A percentile compares a stretch with the other conserved stretches of the same genome.
phyloP scores from a whole-genome alignment of 208 protist species.

The Strigomonas oncopelti region DNA sequence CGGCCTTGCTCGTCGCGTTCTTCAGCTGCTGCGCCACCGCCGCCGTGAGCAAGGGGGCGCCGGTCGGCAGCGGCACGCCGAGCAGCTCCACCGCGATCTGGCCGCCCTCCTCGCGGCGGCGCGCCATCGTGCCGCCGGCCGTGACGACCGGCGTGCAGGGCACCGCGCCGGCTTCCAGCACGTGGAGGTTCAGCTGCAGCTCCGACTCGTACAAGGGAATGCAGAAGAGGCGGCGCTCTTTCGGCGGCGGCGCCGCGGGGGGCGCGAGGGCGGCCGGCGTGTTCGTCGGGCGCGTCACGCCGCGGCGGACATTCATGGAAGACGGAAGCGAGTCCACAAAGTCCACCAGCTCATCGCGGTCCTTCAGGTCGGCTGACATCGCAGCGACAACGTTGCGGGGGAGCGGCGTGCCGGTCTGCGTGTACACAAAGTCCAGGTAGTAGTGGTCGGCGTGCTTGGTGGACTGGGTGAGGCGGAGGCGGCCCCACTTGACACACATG shows the following conservation, averaged over 20 bases:
- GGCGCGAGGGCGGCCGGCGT: not conserved
- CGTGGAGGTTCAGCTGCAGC: slow-evolving; percentile 46
- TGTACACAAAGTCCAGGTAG: slow-evolving; percentile 69
- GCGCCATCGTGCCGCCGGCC: not conserved
- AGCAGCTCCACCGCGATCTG: slow-evolving; percentile 52
- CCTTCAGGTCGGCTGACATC: slow-evolving; percentile 16
- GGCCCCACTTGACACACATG: slow-evolving; percentile 19
- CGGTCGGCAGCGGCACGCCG: slow-evolving; percentile 26
- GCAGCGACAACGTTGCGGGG: slow-evolving; percentile 29
- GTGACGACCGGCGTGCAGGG: slow-evolving; percentile 3
- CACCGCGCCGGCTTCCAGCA: slow-evolving; percentile 56
- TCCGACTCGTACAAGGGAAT: slow-evolving; percentile 69
- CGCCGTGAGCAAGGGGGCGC: slow-evolving; percentile 3
- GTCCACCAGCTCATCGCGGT: slow-evolving; percentile 24
- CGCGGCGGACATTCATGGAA: slow-evolving; percentile 24
- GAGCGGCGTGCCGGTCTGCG: slow-evolving; percentile 41
- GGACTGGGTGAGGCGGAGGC: slow-evolving; percentile 15
- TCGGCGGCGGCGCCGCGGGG: slow-evolving; percentile 13
- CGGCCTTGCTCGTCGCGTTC: not conserved
- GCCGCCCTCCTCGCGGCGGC: slow-evolving; percentile 18
- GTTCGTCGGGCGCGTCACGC: slow-evolving; percentile 15
- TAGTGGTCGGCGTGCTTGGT: slow-evolving; percentile 24
- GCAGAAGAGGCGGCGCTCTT: slow-evolving; percentile 64
- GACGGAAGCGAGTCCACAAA: slow-evolving; percentile 49
- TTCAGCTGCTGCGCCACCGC: slow-evolving; percentile 4